Conservation (phyloP, 1,139 yeast genomes). For the Neolecta irregularis region DNA sequence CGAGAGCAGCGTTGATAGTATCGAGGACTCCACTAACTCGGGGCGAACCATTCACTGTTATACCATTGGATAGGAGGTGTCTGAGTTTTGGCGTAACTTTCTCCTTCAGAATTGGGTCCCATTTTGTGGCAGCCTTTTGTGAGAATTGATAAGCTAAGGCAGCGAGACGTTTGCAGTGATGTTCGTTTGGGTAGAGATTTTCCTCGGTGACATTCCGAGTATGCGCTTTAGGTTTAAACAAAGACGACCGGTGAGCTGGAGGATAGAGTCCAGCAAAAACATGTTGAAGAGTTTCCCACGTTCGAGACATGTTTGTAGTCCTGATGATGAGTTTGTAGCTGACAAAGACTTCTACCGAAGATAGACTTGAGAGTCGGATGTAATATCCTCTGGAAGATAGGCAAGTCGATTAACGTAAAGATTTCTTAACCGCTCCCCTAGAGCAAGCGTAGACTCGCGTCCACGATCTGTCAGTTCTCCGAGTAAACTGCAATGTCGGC, state of each 20-base stretch:
- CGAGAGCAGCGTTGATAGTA: slow-evolving; percentile 16
- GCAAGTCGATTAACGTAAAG: slow-evolving; percentile 16
- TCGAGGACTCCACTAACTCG: slow-evolving; percentile 18
- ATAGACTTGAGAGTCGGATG: slow-evolving; percentile 13
- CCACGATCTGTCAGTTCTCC: slow-evolving; percentile 18
- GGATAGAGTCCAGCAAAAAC: slow-evolving; percentile 17
- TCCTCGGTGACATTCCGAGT: slow-evolving; percentile 17
- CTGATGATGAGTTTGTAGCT: neutral
- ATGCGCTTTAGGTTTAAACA: slow-evolving; percentile 12
- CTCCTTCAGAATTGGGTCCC: slow-evolving; percentile 18
- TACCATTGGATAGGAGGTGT: slow-evolving; percentile 14
- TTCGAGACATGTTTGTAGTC: slow-evolving; percentile 16
- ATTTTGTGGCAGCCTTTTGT: slow-evolving; percentile 15
- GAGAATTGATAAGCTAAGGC: slow-evolving; percentile 16
- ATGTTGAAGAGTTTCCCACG: slow-evolving; percentile 17
- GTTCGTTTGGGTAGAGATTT: slow-evolving; percentile 18
- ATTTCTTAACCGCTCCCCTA: slow-evolving; percentile 16
- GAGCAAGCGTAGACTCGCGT: slow-evolving; percentile 14
- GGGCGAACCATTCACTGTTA: slow-evolving; percentile 17
- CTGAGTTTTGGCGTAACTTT: slow-evolving; percentile 14
- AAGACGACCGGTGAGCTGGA: slow-evolving; percentile 10
- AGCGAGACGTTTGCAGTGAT: slow-evolving; percentile 15
- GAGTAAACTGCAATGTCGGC: slow-evolving; percentile 10
- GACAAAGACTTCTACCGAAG: slow-evolving; percentile 8
- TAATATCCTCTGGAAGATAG: slow-evolving; percentile 14